These are phyloP conservation scores for Parathielavia hyrcaniae DNA, from an alignment of 495 filamentous ascomycete species.

Conservation along the genomic window DNA sequence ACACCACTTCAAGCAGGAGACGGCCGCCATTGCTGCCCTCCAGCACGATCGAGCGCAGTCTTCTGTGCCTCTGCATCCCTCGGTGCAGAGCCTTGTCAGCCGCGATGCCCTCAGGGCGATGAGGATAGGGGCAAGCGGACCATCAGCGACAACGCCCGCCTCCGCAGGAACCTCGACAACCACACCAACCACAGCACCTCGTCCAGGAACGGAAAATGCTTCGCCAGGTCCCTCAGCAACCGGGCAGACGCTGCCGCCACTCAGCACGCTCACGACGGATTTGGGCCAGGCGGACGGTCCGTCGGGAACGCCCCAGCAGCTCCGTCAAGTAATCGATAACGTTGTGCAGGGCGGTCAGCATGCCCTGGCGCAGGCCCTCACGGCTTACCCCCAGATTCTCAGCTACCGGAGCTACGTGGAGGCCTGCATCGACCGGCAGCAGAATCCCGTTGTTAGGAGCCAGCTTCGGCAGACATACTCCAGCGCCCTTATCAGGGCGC, in stretches of 20 bases:
- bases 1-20: constrained; percentile 65
- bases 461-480: constrained; percentile 41
- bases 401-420: constrained; percentile 37
- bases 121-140: background rate
- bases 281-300: background rate
- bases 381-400: constrained; percentile 41
- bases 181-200: background rate
- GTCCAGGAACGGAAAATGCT: constrained; percentile 7
- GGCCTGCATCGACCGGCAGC: constrained; percentile 39
- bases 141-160: background rate
- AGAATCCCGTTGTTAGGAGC: constrained; percentile 35
- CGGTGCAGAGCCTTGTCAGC: constrained; percentile 12
- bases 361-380: constrained; percentile 40
- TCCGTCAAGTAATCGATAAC: constrained; percentile 40
- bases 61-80: constrained; percentile 21
- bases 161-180: background rate
- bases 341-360: constrained; percentile 40
- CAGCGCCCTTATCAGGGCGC: constrained; percentile 37
- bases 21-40: constrained; percentile 42
- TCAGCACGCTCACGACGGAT: constrained; percentile 8
- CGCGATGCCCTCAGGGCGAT: background rate
- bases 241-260: constrained; percentile 6
- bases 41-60: constrained; percentile 16
- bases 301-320: constrained; percentile 16
- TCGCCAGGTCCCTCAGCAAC: constrained; percentile 4